phyloP scores from a whole-genome alignment of 1,139 yeast genomes.

The Nakaseomyces kungkrabaensis region DNA sequence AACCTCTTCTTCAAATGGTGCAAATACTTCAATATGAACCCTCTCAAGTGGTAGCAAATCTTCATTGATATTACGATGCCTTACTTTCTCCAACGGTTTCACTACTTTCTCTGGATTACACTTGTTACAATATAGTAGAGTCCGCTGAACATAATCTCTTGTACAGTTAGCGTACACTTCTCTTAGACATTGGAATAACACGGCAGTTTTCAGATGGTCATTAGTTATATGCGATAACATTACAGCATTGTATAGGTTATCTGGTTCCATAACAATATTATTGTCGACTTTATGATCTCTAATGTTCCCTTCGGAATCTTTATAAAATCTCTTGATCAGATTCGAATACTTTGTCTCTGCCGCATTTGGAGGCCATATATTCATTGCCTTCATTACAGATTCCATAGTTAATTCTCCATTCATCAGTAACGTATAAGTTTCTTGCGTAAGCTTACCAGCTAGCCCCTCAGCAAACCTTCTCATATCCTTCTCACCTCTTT shows the following conservation, averaged over 20 bases:
- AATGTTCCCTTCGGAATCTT: constrained; percentile 16
- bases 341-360: constrained; percentile 17
- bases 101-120: constrained; percentile 19
- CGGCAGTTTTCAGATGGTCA: constrained; percentile 16
- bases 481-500: constrained; percentile 20
- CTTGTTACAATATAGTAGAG: constrained; percentile 21
- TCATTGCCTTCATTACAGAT: constrained; percentile 14
- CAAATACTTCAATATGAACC: constrained; percentile 24
- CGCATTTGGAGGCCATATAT: constrained; percentile 14
- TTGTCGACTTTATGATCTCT: constrained; percentile 20
- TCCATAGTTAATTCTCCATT: constrained; percentile 15
- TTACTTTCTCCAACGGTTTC: constrained; percentile 11
- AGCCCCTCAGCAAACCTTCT: constrained; percentile 16
- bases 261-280: constrained; percentile 25
- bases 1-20: constrained; percentile 16
- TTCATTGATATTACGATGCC: constrained; percentile 15
- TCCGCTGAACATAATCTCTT: constrained; percentile 14
- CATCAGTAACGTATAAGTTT: constrained; percentile 19
- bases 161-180: constrained; percentile 23
- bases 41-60: constrained; percentile 24
- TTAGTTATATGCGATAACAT: constrained; percentile 26
- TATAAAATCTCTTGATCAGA: constrained; percentile 20
- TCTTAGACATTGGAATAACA: constrained; percentile 14
- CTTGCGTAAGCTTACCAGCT: constrained; percentile 23
- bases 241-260: constrained; percentile 21